Evolutionary conservation across 2,329 filamentous ascomycete genomes (phyloP).

Genomic region (Sclerotiophoma versabilis): DNA sequence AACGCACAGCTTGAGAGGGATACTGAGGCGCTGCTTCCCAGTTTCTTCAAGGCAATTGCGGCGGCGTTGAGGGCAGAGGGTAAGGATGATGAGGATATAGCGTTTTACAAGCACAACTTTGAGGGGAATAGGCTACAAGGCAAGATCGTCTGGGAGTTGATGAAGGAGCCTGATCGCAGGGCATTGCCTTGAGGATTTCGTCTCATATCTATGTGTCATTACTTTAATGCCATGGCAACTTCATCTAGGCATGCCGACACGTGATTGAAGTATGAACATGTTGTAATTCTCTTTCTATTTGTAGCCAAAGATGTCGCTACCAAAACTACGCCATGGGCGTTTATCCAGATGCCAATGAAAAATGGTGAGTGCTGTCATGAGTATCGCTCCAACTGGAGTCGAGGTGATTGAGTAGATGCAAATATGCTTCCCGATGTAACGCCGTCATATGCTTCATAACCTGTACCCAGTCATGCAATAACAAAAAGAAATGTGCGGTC

Average conservation of each 20-base stretch:
- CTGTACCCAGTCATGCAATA: constrained; percentile 12
- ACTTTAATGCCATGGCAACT: background rate
- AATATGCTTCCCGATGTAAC: constrained; percentile 9
- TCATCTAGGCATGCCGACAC: background rate
- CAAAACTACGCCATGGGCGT: constrained; percentile 10
- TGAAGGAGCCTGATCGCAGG: background rate
- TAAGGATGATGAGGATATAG: constrained; percentile 19
- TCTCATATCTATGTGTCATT: too few species aligned
- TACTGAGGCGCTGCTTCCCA: constrained; percentile 29
- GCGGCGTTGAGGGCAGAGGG: constrained; percentile 27
- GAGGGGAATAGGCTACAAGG: constrained; percentile 27
- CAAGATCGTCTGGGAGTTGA: constrained; percentile 35
- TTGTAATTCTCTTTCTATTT: constrained; percentile 8
- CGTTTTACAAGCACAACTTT: constrained; percentile 33
- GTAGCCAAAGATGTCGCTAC: background rate
- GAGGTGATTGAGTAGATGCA: background rate
- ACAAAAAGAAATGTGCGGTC: constrained; percentile 11
- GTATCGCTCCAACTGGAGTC: constrained; percentile 6
- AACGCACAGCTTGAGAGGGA: constrained; percentile 18
- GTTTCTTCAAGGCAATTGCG: constrained; percentile 34
- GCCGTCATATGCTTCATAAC: constrained; percentile 17
- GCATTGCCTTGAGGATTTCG: background rate
- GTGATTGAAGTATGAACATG: background rate
- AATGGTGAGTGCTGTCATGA: constrained; percentile 4
- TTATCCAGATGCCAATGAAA: constrained; percentile 3